Evolutionary conservation across 1,284 basidiomycete species (phyloP).

Genomic region (Sporisorium scitamineum): DNA sequence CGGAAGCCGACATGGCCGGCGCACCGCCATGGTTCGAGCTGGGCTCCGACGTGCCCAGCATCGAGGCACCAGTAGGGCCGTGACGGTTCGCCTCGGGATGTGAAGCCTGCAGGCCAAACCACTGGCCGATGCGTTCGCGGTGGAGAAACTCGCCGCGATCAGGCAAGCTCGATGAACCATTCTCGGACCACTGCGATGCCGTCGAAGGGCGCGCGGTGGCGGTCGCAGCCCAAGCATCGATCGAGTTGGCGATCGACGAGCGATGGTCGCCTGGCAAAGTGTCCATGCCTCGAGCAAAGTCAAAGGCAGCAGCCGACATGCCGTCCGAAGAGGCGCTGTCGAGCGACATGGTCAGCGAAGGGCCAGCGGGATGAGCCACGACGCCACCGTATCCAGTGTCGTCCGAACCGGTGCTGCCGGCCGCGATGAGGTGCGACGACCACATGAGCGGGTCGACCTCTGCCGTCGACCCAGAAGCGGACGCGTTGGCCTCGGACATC

Average conservation of each 20-base stretch:
- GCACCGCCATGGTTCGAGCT: conserved; percentile 20
- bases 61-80: conserved; percentile 8
- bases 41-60: conserved; percentile 37
- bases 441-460: conserved; percentile 40
- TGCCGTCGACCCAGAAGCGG: conserved; percentile 8
- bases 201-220: conserved; percentile 31
- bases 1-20: background rate
- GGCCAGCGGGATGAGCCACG: conserved; percentile 30
- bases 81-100: conserved; percentile 16
- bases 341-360: conserved; percentile 49
- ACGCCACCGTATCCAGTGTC: conserved; percentile 19
- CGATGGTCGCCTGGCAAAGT: conserved; percentile 33
- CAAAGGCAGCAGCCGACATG: conserved; percentile 43
- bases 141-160: conserved; percentile 40
- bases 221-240: conserved; percentile 37
- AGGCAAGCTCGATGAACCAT: conserved; percentile 29
- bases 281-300: conserved; percentile 44
- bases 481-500: conserved; percentile 27
- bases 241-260: conserved; percentile 43
- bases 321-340: conserved; percentile 48
- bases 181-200: conserved; percentile 47
- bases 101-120: conserved; percentile 39
- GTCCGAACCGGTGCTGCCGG: conserved; percentile 19
- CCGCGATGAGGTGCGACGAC: conserved; percentile 39
- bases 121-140: conserved; percentile 39